A percentile compares a stretch with the other conserved stretches of the same genome.
Evolutionary conservation across 139 green algal genomes (phyloP).

Genomic region (Haematococcus lacustris): DNA sequence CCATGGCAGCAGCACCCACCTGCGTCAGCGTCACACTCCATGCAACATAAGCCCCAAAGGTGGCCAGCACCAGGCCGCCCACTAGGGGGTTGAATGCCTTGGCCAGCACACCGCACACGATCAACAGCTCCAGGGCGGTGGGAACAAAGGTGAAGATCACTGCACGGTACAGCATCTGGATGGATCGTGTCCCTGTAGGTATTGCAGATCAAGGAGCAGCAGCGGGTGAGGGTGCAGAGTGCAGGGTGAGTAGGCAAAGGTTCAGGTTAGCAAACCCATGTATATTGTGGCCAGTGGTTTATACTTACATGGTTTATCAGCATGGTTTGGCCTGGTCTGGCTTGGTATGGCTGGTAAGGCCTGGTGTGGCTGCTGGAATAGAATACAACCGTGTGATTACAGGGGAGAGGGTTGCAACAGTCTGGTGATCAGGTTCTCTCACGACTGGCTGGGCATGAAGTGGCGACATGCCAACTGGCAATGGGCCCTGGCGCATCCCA

Average conservation of each 20-base stretch:
- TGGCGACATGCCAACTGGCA: no score
- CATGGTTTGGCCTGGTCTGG: no score
- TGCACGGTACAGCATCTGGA: constrained; percentile 89
- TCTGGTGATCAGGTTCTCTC: no score
- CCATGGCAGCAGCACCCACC: no score
- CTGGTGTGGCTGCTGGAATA: no score
- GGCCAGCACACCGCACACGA: constrained; percentile 78
- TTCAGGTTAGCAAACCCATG: neutral
- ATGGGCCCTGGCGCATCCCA: no score
- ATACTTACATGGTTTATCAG: no score
- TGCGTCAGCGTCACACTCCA: constrained; percentile 81
- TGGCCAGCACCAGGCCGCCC: constrained; percentile 61
- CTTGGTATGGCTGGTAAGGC: no score
- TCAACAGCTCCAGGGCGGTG: constrained; percentile 79
- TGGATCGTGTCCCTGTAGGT: constrained; percentile 64
- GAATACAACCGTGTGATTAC: no score
- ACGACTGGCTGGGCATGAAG: no score
- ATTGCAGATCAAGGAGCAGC: no score
- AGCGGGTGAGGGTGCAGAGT: neutral
- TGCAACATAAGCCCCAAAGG: constrained; percentile 77
- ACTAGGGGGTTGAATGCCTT: constrained; percentile 49
- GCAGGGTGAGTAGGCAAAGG: neutral
- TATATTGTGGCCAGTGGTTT: neutral
- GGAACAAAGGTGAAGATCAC: constrained; percentile 93
- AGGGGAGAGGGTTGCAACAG: no score